phyloP scores from a whole-genome alignment of 768 basidiomycete species.

The Suillus tomentosus region DNA sequence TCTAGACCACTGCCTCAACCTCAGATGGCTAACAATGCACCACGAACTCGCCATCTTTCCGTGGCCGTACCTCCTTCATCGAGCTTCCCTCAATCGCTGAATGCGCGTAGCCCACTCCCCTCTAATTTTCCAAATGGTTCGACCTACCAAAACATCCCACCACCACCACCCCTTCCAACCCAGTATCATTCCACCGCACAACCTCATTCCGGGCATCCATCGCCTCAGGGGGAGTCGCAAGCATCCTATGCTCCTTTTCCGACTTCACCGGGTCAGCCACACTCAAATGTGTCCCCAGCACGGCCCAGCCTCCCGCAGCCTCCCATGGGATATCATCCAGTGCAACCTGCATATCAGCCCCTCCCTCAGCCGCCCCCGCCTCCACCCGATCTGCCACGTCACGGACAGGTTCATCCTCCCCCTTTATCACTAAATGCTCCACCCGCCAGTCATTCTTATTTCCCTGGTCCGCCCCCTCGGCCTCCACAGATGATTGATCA shows the following conservation, averaged over 20 bases:
- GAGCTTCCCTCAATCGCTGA: constrained; percentile 33
- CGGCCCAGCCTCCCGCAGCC: constrained; percentile 55
- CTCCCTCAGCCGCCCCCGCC: constrained; percentile 37
- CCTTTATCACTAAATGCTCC: constrained; percentile 21
- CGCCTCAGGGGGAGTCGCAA: constrained; percentile 23
- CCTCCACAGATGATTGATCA: constrained; percentile 31
- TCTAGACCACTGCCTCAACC: constrained; percentile 36
- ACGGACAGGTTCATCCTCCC: constrained; percentile 26
- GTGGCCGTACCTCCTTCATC: constrained; percentile 31
- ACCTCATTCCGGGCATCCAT: constrained; percentile 23
- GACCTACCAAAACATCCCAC: constrained; percentile 21
- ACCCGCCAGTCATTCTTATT: constrained; percentile 33
- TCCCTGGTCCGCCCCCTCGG: constrained; percentile 44
- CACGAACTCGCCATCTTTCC: constrained; percentile 33
- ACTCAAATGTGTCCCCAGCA: constrained; percentile 35
- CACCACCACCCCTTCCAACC: constrained; percentile 26
- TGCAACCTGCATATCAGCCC: constrained; percentile 41
- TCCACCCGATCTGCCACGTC: constrained; percentile 30
- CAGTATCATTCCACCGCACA: constrained; percentile 36
- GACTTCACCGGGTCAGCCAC: constrained; percentile 27
- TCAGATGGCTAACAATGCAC: constrained; percentile 23
- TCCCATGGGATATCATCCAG: constrained; percentile 44
- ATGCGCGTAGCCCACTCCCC: constrained; percentile 12
- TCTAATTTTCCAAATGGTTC: constrained; percentile 19
- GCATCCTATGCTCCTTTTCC: constrained; percentile 25